Conservation (phyloP, 345 rosid species). For the Iberis pinnata region DNA sequence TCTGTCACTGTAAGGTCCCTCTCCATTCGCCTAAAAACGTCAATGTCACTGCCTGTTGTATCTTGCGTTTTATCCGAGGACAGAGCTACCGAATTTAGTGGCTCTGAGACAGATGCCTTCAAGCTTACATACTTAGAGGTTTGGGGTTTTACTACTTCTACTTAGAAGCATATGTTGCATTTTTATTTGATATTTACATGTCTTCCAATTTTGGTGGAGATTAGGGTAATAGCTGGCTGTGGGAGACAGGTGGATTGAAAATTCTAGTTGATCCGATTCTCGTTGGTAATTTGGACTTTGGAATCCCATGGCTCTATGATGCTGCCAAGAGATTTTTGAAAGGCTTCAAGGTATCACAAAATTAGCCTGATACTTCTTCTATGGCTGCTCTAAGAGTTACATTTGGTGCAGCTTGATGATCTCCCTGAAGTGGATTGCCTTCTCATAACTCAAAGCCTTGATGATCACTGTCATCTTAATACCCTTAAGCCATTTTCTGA, state of each 20-base stretch:
- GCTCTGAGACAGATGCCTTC: conserved; percentile 43
- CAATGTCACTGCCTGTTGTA: conserved; percentile 31
- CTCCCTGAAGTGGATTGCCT: conserved; percentile 69
- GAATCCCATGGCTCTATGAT: conserved; percentile 88
- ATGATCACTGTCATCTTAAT: conserved; percentile 89
- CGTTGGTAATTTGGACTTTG: conserved; percentile 91
- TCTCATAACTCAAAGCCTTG: conserved; percentile 91
- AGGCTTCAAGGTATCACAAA: conserved; percentile 58
- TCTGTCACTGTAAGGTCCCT: conserved; percentile 11
- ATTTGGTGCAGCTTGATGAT: conserved; percentile 64
- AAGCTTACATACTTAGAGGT: conserved; percentile 87
- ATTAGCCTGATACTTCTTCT: no score
- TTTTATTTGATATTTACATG: background rate
- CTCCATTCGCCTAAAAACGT: conserved; percentile 29
- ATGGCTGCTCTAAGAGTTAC: conserved; percentile 1
- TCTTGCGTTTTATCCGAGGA: conserved; percentile 63
- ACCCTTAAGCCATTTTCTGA: conserved; percentile 65
- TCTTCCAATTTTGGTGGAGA: conserved; percentile 7
- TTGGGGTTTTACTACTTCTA: no score
- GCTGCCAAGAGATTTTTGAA: conserved; percentile 70
- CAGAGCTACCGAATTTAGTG: conserved; percentile 42
- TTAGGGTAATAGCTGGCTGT: conserved; percentile 88
- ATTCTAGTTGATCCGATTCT: conserved; percentile 77
- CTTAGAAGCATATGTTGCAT: conserved; percentile 3
- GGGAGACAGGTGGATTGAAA: conserved; percentile 67